phyloP scores from a whole-genome alignment of 257 asterid genomes.

The Lithospermum erythrorhizon region DNA sequence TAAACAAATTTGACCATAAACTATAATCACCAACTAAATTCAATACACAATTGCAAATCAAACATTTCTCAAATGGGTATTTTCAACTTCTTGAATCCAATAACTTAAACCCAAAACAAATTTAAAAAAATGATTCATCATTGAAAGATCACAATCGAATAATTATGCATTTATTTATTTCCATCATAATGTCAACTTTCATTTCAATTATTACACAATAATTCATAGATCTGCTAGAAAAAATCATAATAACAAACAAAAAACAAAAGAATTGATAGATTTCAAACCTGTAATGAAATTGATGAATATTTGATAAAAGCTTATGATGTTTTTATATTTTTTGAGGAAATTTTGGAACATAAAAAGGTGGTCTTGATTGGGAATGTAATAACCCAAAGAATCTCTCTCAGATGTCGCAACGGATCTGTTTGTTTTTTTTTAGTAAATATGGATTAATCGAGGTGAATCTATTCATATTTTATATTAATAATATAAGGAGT shows the following conservation, averaged over 20 bases:
- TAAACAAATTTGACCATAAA: background rate
- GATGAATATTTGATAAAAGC: background rate
- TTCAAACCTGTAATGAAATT: no score
- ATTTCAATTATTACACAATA: background rate
- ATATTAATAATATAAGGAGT: no score
- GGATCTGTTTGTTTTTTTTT: no score
- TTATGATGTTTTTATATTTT: background rate
- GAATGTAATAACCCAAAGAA: background rate
- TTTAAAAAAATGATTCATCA: no score
- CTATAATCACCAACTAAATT: background rate
- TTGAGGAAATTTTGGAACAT: background rate
- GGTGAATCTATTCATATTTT: no score
- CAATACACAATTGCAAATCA: no score
- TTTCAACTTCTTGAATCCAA: background rate
- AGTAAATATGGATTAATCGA: no score
- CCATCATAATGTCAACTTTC: background rate
- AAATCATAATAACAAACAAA: background rate
- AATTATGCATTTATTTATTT: no score
- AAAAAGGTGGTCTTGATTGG: no score
- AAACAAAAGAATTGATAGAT: no score
- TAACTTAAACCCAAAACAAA: background rate
- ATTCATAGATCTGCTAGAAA: background rate
- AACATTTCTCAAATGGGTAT: no score
- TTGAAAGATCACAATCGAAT: no score
- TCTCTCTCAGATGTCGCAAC: background rate